Evolutionary conservation across 345 rosid genomes (phyloP).

Genomic region (Euphorbia pulcherrima): DNA sequence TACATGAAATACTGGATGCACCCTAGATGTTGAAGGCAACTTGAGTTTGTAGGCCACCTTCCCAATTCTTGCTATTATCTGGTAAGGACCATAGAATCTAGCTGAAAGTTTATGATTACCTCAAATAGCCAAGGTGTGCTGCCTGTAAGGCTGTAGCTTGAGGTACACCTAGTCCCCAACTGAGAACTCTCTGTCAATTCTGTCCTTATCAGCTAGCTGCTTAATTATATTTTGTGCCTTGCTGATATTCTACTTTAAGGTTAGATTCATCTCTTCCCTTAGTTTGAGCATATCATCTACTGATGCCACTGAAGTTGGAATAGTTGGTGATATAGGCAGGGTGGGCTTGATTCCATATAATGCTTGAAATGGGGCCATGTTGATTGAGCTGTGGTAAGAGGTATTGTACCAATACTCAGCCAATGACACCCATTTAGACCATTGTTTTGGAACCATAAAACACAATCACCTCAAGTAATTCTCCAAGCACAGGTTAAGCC

Average conservation of each 20-base stretch:
- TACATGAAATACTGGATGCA: background rate
- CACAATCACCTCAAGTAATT: background rate
- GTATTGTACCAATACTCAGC: background rate
- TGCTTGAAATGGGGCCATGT: no score
- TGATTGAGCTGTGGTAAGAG: background rate
- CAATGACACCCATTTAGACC: background rate
- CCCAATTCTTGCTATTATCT: background rate
- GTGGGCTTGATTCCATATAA: no score
- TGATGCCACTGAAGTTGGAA: background rate
- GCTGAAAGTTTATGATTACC: background rate
- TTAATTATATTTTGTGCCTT: background rate
- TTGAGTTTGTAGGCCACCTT: background rate
- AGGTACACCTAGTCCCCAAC: background rate
- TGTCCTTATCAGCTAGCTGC: background rate
- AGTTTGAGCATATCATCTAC: background rate
- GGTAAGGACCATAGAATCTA: background rate
- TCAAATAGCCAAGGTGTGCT: background rate
- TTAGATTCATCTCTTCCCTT: background rate
- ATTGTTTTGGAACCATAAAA: background rate
- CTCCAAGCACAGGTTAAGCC: background rate
- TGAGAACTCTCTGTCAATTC: background rate
- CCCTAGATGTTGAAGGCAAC: background rate
- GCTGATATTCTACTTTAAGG: no score
- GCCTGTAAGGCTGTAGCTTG: background rate
- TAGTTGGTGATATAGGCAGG: no score